Evolutionary conservation across 2,329 filamentous ascomycete species (phyloP).

Genomic region (Botrytis galanthina): DNA sequence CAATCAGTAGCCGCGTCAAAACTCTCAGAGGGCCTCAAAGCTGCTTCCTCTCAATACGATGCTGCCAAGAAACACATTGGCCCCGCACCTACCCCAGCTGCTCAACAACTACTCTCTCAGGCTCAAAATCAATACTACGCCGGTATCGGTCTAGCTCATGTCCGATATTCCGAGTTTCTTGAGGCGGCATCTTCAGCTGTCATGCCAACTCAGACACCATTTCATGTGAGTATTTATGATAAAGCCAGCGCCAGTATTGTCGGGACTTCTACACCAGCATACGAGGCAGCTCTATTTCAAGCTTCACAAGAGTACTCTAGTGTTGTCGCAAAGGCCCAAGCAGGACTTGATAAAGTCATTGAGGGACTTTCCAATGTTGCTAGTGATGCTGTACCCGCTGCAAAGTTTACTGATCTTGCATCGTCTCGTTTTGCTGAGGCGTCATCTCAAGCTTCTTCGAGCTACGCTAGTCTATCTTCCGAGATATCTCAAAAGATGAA

Average conservation of each 20-base stretch:
- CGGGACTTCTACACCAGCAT: slow-evolving; percentile 29
- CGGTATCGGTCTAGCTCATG: slow-evolving; percentile 74
- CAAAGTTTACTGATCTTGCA: slow-evolving; percentile 44
- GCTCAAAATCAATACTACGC: slow-evolving; percentile 71
- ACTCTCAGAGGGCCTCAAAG: slow-evolving; percentile 66
- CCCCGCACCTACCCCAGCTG: slow-evolving; percentile 50
- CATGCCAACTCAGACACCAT: slow-evolving; percentile 57
- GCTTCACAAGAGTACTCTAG: slow-evolving; percentile 29
- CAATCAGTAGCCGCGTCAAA: slow-evolving; percentile 68
- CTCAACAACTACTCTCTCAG: slow-evolving; percentile 57
- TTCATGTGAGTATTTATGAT: slow-evolving; percentile 38
- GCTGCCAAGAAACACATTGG: slow-evolving; percentile 65
- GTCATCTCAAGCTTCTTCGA: slow-evolving; percentile 45
- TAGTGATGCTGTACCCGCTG: slow-evolving; percentile 39
- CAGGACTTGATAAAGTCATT: slow-evolving; percentile 28
- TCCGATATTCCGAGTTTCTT: slow-evolving; percentile 73
- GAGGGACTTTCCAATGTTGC: slow-evolving; percentile 40
- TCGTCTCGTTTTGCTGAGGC: slow-evolving; percentile 46
- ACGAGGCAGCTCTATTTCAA: slow-evolving; percentile 30
- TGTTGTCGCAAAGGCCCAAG: slow-evolving; percentile 24
- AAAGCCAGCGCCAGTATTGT: slow-evolving; percentile 30
- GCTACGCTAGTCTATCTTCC: slow-evolving; percentile 57
- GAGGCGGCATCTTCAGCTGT: slow-evolving; percentile 68
- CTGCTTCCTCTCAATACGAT: slow-evolving; percentile 69
- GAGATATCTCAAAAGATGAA: slow-evolving; percentile 44